Percentiles rank a stretch among this genome's conserved stretches.
Conservation (phyloP, 78 protist genomes). For the Polysphondylium violaceum region DNA sequence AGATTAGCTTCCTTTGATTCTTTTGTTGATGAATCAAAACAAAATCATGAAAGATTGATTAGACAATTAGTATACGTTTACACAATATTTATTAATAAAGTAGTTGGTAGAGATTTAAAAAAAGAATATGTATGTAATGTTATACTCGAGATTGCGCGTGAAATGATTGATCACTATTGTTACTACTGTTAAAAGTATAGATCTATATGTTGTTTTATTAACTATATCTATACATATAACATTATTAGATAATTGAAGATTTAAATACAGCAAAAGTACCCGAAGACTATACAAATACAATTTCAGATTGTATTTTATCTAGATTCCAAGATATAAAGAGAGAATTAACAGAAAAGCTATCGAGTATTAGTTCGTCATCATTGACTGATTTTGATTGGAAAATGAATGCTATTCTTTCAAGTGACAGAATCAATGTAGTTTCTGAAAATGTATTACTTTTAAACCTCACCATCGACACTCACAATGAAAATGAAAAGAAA, state of each 20-base stretch:
- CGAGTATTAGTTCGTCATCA: conserved; percentile 39
- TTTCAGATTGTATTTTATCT: conserved; percentile 44
- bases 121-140: conserved; percentile 17
- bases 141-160: not conserved
- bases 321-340: conserved; percentile 68
- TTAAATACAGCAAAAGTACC: conserved; percentile 39
- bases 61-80: not conserved
- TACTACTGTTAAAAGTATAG: too few relatives aligned
- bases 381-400: conserved; percentile 78
- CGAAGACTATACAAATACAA: not conserved
- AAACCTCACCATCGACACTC: conserved; percentile 40
- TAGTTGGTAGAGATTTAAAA: conserved; percentile 64
- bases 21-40: not conserved
- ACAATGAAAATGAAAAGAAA: conserved; percentile 2
- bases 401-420: conserved; percentile 61
- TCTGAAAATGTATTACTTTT: conserved; percentile 55
- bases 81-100: conserved; percentile 46
- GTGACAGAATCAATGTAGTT: conserved; percentile 71
- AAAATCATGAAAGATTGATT: not conserved
- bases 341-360: conserved; percentile 62
- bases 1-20: not conserved
- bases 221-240: too few relatives aligned
- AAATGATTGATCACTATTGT: too few relatives aligned
- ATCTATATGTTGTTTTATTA: too few relatives aligned
- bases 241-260: conserved; percentile 40